Percentiles rank a stretch among this genome's conserved stretches.
phyloP scores from a whole-genome alignment of 176 grass and related monocot genomes.

The Themeda triandra region DNA sequence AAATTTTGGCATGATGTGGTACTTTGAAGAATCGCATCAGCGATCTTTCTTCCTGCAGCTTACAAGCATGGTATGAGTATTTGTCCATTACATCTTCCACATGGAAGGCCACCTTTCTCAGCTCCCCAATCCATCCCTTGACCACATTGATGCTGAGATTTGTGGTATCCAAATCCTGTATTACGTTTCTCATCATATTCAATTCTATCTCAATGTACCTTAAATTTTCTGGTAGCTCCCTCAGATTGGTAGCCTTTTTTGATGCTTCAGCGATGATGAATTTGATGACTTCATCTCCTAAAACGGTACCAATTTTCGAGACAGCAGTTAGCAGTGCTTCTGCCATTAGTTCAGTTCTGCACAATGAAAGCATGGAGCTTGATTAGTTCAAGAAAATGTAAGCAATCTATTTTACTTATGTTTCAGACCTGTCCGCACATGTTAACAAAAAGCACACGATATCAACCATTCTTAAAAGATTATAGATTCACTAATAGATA shows the following conservation, averaged over 20 bases:
- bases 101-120: constrained; percentile 27
- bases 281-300: constrained; percentile 16
- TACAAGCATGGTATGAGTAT: constrained; percentile 10
- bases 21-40: constrained; percentile 14
- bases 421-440: neutral
- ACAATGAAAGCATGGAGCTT: neutral
- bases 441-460: neutral
- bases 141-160: neutral
- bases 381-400: neutral
- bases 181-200: constrained; percentile 28
- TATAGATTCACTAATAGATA: neutral
- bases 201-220: constrained; percentile 27
- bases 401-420: neutral
- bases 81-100: constrained; percentile 51
- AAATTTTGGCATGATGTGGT: neutral
- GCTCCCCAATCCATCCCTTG: constrained; percentile 17
- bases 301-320: constrained; percentile 3
- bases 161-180: constrained; percentile 1
- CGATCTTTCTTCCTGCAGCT: neutral
- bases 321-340: constrained; percentile 10
- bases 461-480: neutral
- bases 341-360: constrained; percentile 9
- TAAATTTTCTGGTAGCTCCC: constrained; percentile 19
- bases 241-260: neutral
- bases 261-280: neutral